A percentile compares a stretch with the other conserved stretches of the same genome.
Evolutionary conservation across 768 basidiomycete species (phyloP).

Genomic region (Agrocybe pediades): DNA sequence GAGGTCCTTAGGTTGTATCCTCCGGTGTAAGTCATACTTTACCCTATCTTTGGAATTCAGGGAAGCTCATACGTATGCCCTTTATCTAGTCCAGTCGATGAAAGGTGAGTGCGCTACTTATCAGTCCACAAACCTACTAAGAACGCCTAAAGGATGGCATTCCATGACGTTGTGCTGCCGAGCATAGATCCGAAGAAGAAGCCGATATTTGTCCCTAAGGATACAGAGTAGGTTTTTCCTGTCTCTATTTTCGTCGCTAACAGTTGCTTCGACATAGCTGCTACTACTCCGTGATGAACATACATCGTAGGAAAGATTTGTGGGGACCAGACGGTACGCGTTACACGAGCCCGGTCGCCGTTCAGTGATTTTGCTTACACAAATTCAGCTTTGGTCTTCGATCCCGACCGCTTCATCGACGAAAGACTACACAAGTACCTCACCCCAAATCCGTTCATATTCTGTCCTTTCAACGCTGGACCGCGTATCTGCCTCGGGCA

Average conservation of each 20-base stretch:
- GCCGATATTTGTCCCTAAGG: conserved; percentile 6
- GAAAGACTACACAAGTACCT: conserved; percentile 46
- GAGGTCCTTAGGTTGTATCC: conserved; percentile 45
- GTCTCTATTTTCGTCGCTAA: conserved; percentile 6
- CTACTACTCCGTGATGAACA: conserved; percentile 40
- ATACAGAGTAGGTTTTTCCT: neutral
- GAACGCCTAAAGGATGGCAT: neutral
- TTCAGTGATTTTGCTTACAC: neutral
- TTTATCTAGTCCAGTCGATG: neutral
- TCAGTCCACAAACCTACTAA: neutral
- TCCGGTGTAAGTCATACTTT: conserved; percentile 24
- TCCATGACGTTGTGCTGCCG: neutral
- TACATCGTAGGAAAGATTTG: conserved; percentile 49
- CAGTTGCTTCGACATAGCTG: neutral
- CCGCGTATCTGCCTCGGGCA: conserved; percentile 41
- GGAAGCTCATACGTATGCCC: neutral
- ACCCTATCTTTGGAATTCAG: neutral
- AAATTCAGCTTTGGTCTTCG: conserved; percentile 43
- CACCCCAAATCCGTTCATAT: conserved; percentile 43
- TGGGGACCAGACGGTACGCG: conserved; percentile 55
- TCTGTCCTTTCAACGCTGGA: conserved; percentile 42
- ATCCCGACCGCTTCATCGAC: conserved; percentile 60
- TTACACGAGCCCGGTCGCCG: neutral
- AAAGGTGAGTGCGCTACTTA: neutral
- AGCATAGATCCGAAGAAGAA: neutral